Percentiles rank a stretch among this genome's conserved stretches.
phyloP scores from a whole-genome alignment of 176 grass and related monocot genomes.

The Lolium multiflorum region DNA sequence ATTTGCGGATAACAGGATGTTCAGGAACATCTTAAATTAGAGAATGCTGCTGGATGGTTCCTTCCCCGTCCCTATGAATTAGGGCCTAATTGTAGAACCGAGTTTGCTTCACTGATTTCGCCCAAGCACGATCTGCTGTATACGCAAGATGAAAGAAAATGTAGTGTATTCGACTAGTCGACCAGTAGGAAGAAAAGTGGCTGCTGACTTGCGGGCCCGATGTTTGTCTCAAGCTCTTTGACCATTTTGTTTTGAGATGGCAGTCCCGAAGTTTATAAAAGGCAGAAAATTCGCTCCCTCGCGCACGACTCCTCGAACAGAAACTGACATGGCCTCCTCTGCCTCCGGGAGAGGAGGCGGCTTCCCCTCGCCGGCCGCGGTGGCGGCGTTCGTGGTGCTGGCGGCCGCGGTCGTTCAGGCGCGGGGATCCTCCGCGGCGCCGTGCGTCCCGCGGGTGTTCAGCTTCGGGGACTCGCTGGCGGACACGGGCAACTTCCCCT shows the following conservation, averaged over 20 bases:
- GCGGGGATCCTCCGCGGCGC: background rate
- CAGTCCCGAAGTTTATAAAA: conserved; percentile 4
- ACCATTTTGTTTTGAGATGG: background rate
- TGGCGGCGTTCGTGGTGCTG: background rate
- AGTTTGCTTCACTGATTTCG: too few relatives aligned
- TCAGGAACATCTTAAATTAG: background rate
- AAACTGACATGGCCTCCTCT: conserved; percentile 34
- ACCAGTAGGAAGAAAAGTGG: too few relatives aligned
- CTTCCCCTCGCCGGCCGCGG: background rate
- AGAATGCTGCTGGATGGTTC: background rate
- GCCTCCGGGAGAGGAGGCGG: conserved; percentile 7
- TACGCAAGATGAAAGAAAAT: too few relatives aligned
- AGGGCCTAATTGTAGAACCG: background rate
- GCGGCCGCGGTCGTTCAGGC: background rate
- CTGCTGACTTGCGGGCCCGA: background rate
- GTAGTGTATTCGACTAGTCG: background rate
- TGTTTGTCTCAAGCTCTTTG: background rate
- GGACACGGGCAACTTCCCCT: conserved; percentile 77
- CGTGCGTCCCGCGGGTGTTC: conserved; percentile 68
- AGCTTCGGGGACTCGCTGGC: conserved; percentile 87
- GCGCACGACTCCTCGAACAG: conserved; percentile 15
- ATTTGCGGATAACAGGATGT: too few relatives aligned
- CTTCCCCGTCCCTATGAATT: background rate
- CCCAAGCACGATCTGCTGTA: too few relatives aligned
- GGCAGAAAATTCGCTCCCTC: background rate